Base-by-base conservation (phyloP, 176 grass and related monocot species). In the Microstegium vimineum region DNA sequence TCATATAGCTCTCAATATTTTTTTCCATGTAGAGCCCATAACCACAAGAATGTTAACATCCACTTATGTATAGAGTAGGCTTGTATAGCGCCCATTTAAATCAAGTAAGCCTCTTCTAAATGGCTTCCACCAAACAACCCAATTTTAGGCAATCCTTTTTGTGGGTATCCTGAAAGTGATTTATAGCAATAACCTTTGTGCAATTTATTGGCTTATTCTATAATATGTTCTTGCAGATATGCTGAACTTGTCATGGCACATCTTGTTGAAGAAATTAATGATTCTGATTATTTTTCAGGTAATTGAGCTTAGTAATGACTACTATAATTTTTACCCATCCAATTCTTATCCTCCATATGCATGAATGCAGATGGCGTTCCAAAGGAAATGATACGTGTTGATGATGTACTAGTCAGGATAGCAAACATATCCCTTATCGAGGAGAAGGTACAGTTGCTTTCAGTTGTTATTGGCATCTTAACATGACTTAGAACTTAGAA, bases 321-420 rank as follows among this genome's bases (percentile, higher is more conserved):
- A 68, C 69, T 81, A 43, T 76, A 20, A 41, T 92, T 35, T 86
- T 31, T 76, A 66, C 15, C 46, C 23, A 64, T 61, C 54, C 74
- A 41, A 88, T 63, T 78, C 77, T 74, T 85, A 78, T 86, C 62
- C 4, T 81, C n/a, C 20, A 10, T 71, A 59, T 79, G 72, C 70
- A 75, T 75, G 65, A 81, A 83, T 77, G 46, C 84, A 99, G 97
- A 99, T 96, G 97, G 97, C 3, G 93, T 99, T 59, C 97, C 97
- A 37, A 99, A 89, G 85, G 97, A 99, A 91, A 71, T 78, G 71
- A 75, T 91, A 36, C 93, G 91, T 42, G 81, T 82, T 16, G 97
- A 99, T 87, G 93, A 99, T 52, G 77, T 88, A 43, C 75, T 99
- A 84, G 76, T 96, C 73, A 93, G 93, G 81, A 70, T 99, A 82